Evolutionary conservation across 192 early-diverging fungal species (phyloP).

Genomic region (Coemansia sp.): DNA sequence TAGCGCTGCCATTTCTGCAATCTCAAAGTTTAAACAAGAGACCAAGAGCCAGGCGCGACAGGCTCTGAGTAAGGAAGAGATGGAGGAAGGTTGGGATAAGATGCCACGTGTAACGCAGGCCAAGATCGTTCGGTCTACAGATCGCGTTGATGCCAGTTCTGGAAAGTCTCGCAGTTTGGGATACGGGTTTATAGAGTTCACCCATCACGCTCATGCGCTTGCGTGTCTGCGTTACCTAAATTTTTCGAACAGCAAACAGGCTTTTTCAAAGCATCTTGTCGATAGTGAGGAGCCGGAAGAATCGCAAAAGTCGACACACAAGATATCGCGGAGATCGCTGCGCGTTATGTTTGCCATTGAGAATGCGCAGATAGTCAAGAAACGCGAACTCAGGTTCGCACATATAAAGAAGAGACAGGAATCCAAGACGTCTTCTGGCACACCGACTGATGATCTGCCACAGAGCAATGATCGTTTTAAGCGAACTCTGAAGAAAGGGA

Average conservation of each 20-base stretch:
- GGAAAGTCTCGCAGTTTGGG: slow-evolving; percentile 75
- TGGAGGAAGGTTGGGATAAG: slow-evolving; percentile 64
- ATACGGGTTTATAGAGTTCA: slow-evolving; percentile 93
- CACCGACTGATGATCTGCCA: neutral
- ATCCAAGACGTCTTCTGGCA: slow-evolving; percentile 7
- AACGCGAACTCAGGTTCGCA: slow-evolving; percentile 56
- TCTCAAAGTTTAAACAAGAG: slow-evolving; percentile 76
- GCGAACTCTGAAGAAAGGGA: neutral
- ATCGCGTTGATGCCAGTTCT: slow-evolving; percentile 73
- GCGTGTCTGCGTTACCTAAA: slow-evolving; percentile 91
- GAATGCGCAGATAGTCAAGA: slow-evolving; percentile 76
- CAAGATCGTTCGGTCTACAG: slow-evolving; percentile 78
- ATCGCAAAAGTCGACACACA: slow-evolving; percentile 22
- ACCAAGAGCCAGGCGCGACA: slow-evolving; percentile 60
- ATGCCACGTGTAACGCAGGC: slow-evolving; percentile 65
- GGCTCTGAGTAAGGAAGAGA: slow-evolving; percentile 61
- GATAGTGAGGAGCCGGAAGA: slow-evolving; percentile 15
- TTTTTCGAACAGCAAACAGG: slow-evolving; percentile 67
- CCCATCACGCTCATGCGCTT: slow-evolving; percentile 83
- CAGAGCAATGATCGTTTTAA: neutral
- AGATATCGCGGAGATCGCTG: slow-evolving; percentile 43
- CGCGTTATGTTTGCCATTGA: slow-evolving; percentile 89
- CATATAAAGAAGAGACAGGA: slow-evolving; percentile 10
- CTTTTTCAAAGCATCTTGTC: slow-evolving; percentile 58
- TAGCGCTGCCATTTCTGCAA: slow-evolving; percentile 56